Evolutionary conservation across 768 basidiomycete genomes (phyloP).

Genomic region (Trametes cubensis): DNA sequence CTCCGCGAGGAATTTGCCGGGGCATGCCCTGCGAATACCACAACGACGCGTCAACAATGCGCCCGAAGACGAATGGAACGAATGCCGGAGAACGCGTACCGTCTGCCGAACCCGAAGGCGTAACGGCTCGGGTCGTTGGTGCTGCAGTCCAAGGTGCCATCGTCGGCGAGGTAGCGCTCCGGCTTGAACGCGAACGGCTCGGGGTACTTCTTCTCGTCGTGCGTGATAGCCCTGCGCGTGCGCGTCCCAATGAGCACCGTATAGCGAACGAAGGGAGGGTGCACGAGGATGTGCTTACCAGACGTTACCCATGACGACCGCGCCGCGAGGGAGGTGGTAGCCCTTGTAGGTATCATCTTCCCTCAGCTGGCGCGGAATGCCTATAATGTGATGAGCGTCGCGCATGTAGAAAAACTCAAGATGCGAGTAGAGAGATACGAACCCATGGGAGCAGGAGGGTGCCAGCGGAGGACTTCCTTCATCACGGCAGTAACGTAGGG

Average conservation of each 20-base stretch:
- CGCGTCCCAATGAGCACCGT: neutral
- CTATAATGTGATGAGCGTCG: neutral
- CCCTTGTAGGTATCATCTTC: slow-evolving; percentile 31
- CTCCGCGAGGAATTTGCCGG: slow-evolving; percentile 30
- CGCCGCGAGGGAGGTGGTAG: slow-evolving; percentile 27
- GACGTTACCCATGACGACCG: slow-evolving; percentile 27
- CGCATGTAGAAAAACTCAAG: no score
- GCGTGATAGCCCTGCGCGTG: slow-evolving; percentile 12
- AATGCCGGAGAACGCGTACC: neutral
- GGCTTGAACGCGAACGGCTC: slow-evolving; percentile 17
- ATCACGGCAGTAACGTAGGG: slow-evolving; percentile 31
- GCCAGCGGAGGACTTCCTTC: slow-evolving; percentile 39
- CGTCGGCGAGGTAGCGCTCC: slow-evolving; percentile 17
- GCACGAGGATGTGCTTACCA: slow-evolving; percentile 15
- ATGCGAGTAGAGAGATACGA: neutral
- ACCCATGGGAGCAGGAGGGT: slow-evolving; percentile 26
- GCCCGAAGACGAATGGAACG: no score
- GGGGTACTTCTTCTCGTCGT: slow-evolving; percentile 17
- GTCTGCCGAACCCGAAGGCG: slow-evolving; percentile 18
- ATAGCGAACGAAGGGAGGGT: no score
- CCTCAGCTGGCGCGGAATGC: slow-evolving; percentile 22
- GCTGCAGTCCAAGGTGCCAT: slow-evolving; percentile 16
- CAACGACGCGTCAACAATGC: no score
- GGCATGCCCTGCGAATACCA: slow-evolving; percentile 24
- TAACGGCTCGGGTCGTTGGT: slow-evolving; percentile 19